Evolutionary conservation across 495 filamentous ascomycete species (phyloP), one percentile per base, ranked within the genome.

Genomic region (Annulohypoxylon maeteangense): DNA sequence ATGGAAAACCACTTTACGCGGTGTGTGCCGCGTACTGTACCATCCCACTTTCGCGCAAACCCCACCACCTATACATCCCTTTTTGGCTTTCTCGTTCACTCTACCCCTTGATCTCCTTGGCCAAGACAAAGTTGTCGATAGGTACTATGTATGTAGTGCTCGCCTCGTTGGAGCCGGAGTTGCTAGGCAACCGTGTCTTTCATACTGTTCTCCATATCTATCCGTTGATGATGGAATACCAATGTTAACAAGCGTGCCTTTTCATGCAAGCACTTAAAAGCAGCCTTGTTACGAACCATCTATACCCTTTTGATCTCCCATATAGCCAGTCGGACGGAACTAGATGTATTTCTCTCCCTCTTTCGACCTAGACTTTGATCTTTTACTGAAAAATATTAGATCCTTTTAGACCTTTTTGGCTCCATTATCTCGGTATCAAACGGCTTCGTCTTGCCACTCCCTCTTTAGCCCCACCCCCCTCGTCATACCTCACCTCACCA

Each of bases 251-350:
- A 68, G 60, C 70, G 40, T 63, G 68, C 68, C 72, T 51, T 72
- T 76, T 78, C 74, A 78, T 78, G 75, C 75, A 78, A 76, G 75
- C 75, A 78, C 74, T 78, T 78, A 78, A 78, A 51, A 67, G 68
- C 55, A 58, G 59, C 68, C 75, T 64, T 73, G 65, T 72, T 27
- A 51, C 14, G 44, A 51, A 11, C 29, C 36, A 18, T 51, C 55
- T 47, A 62, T 74, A 51, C 65, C 62, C 47, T 65, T 70, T 58
- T 63, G 25, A 42, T 67, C 50, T 44, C 31, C 29, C 63, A 75
- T 62, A 50, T 60, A 60, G 16, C 42, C 59, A 61, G 59, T 29
- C 56, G 61, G 50, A 31, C 44, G 36, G 20, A 44, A 58, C 20
- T 70, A 71, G 47, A 40, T 60, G 27, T 57, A 36, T 61, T 62